phyloP scores from a whole-genome alignment of 495 filamentous ascomycete species.

The Penicillium odoratum region DNA sequence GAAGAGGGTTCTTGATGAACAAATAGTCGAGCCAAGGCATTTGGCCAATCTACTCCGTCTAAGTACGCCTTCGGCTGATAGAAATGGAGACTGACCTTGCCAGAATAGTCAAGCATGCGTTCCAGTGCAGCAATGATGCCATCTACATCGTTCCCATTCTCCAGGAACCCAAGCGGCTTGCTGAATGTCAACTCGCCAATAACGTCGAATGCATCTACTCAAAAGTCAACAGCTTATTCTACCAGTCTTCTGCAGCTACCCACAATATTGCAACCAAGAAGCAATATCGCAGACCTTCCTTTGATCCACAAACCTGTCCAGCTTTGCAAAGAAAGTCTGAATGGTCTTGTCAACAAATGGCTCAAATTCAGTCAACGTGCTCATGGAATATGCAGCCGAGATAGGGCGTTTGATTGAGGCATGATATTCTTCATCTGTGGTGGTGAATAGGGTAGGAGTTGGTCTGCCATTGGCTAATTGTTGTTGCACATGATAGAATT shows the following conservation, averaged over 20 bases:
- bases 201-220: conserved; percentile 35
- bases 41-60: conserved; percentile 40
- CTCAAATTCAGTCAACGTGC: conserved; percentile 37
- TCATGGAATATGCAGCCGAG: conserved; percentile 38
- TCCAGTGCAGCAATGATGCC: conserved; percentile 15
- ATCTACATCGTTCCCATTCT: conserved; percentile 36
- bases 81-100: conserved; percentile 1
- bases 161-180: conserved; percentile 41
- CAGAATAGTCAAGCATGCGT: conserved; percentile 16
- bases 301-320: conserved; percentile 35
- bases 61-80: neutral
- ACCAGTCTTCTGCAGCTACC: neutral
- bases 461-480: conserved; percentile 26
- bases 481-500: conserved; percentile 34
- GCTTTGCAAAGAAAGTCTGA: conserved; percentile 28
- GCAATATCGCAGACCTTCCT: conserved; percentile 36
- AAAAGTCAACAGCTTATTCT: neutral
- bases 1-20: conserved; percentile 52
- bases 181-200: conserved; percentile 41
- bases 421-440: conserved; percentile 42
- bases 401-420: conserved; percentile 41
- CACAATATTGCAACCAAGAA: conserved; percentile 42
- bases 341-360: conserved; percentile 38
- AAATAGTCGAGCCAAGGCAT: conserved; percentile 52
- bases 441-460: conserved; percentile 36